These are phyloP conservation scores for Phaeosphaeriaceae sp. DNA, from an alignment of 2,329 filamentous ascomycete species.

Conservation along the genomic window DNA sequence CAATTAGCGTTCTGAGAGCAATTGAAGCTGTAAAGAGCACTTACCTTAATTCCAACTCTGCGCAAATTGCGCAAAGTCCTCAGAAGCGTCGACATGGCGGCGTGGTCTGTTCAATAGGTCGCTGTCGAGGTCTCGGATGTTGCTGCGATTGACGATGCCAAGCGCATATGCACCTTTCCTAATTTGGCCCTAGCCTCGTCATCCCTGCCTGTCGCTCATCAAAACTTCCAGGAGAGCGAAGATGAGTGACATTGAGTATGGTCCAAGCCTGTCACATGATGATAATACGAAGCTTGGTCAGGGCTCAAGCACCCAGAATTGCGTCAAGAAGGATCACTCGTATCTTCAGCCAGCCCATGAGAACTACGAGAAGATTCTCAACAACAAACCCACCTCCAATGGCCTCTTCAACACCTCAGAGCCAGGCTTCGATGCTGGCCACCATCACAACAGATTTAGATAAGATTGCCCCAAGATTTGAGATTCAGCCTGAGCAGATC, in stretches of 20 bases:
- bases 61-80: slow-evolving; percentile 88
- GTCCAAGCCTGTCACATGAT: slow-evolving; percentile 23
- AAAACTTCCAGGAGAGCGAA: slow-evolving; percentile 30
- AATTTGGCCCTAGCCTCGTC: slow-evolving; percentile 6
- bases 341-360: slow-evolving; percentile 18
- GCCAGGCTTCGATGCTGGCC: slow-evolving; percentile 61
- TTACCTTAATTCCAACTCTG: slow-evolving; percentile 85
- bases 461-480: slow-evolving; percentile 87
- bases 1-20: slow-evolving; percentile 38
- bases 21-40: slow-evolving; percentile 23
- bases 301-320: slow-evolving; percentile 29
- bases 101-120: slow-evolving; percentile 28
- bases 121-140: slow-evolving; percentile 25
- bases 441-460: slow-evolving; percentile 78
- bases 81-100: slow-evolving; percentile 86
- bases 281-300: slow-evolving; percentile 43
- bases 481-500: slow-evolving; percentile 80
- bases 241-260: slow-evolving; percentile 4
- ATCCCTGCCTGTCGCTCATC: slow-evolving; percentile 27
- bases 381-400: slow-evolving; percentile 37
- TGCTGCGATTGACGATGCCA: slow-evolving; percentile 32
- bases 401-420: slow-evolving; percentile 48
- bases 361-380: slow-evolving; percentile 40
- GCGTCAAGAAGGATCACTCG: slow-evolving; percentile 23
- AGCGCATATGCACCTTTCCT: slow-evolving; percentile 16